Base-by-base conservation (phyloP, 768 basidiomycete species). In the Pluteus cervinus region DNA sequence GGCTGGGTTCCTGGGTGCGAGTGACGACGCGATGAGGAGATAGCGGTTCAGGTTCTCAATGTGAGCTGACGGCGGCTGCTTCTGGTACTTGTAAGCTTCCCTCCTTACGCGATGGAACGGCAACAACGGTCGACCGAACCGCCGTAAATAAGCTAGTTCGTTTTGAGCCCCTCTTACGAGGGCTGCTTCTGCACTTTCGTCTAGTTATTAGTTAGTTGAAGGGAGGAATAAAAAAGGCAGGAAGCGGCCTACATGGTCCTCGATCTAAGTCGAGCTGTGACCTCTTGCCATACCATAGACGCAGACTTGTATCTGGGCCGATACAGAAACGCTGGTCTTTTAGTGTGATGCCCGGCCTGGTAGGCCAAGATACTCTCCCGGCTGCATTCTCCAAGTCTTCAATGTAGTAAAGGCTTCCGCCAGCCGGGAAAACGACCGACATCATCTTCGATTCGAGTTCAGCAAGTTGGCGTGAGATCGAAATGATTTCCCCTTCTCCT, bases 251-350 rank as follows among this genome's bases (percentile, higher is more conserved):
- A 74, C 74, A 74, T 38, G 74, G 72, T 66, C 73, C 71, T 42
- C 74, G 52, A 40, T 68, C 47, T 35, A 73, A 56, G 41, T 71
- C 62, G 41, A 74, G 70, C 60, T 66, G 53, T 42, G 67, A 56
- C 41, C 73, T 68, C 53, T 67, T 65, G 1, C 73, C 69, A 48
- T 55, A 69, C 72, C 72, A 76, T 53, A 74, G n/a, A 49, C 20
- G 48, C 43, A 66, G 30, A 2, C 60, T 63, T 7, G 52, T 46
- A 57, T 74, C 73, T 51, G 64, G 67, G 51, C 69, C 68, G 38
- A 71, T 46, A 43, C 63, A 68, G 60, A 73, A 71, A 36, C 48
- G 58, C 54, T 62, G 40, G 55, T 63, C 61, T 35, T 63, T 41
- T 11, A 65, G 56, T 35, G 62, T 45, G 34, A 73, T 56, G 48